Percentiles rank a stretch among this genome's conserved stretches.
Conservation (phyloP, 2,329 filamentous ascomycete genomes). For the Juglanconis juglandina region DNA sequence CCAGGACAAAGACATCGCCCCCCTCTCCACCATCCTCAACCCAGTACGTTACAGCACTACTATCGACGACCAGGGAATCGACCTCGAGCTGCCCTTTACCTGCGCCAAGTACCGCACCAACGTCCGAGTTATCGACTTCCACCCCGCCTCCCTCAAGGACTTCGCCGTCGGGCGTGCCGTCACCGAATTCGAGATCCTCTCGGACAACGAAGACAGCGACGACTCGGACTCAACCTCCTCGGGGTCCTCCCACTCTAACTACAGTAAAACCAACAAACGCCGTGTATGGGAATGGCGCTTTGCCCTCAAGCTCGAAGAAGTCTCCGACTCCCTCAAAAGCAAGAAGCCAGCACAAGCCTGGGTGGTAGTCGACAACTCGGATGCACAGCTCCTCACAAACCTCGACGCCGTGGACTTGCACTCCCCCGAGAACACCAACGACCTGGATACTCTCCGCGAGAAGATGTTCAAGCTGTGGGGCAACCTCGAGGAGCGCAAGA, state of each 20-base stretch:
- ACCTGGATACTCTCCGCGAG: conserved; percentile 58
- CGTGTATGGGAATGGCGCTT: conserved; percentile 80
- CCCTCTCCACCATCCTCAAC: conserved; percentile 39
- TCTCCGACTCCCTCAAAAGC: conserved; percentile 27
- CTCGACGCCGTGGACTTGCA: conserved; percentile 57
- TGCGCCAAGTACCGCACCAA: conserved; percentile 67
- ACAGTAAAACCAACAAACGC: conserved; percentile 23
- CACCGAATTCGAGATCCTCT: conserved; percentile 49
- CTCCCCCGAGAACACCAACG: conserved; percentile 34
- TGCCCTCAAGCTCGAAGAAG: conserved; percentile 73
- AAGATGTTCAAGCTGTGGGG: conserved; percentile 81
- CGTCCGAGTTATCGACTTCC: conserved; percentile 80
- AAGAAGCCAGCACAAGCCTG: conserved; percentile 52
- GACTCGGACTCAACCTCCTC: conserved; percentile 25
- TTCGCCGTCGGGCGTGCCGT: conserved; percentile 56
- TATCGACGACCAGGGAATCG: conserved; percentile 35
- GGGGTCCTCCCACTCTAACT: conserved; percentile 14
- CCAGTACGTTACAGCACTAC: conserved; percentile 38
- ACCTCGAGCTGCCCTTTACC: conserved; percentile 63
- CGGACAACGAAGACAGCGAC: conserved; percentile 37
- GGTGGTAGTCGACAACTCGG: conserved; percentile 62
- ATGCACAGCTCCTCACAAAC: conserved; percentile 46
- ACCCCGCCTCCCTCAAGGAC: conserved; percentile 65
- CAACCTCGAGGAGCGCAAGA: conserved; percentile 70
- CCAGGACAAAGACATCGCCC: conserved; percentile 30